Evolutionary conservation across 192 early-diverging fungal genomes (phyloP).

Genomic region (Backusella liffmaniae): DNA sequence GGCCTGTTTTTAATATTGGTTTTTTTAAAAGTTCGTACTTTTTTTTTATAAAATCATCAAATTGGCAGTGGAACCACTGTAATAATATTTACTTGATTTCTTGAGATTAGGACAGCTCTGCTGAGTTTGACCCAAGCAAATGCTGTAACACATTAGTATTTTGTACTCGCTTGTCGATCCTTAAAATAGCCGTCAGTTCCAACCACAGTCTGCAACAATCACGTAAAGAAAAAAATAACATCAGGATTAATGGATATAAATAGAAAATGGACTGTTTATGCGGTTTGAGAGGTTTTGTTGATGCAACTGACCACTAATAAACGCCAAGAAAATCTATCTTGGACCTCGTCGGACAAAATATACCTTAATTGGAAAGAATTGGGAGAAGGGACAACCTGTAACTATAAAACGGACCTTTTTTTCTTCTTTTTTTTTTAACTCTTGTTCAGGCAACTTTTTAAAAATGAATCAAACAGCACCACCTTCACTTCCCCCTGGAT

Average conservation of each 20-base stretch:
- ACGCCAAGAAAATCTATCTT: not conserved
- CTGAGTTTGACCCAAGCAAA: not conserved
- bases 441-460: not conserved
- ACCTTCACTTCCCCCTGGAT: conserved; percentile 24
- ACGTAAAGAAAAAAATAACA: not conserved
- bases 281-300: not conserved
- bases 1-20: too few relatives aligned
- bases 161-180: not conserved
- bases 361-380: not conserved
- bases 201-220: not conserved
- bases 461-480: conserved; percentile 17
- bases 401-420: not conserved
- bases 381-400: not conserved
- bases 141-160: not conserved
- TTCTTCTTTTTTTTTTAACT: not conserved
- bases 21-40: too few relatives aligned
- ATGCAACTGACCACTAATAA: not conserved
- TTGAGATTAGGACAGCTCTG: not conserved
- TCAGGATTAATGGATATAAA: not conserved
- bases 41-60: too few relatives aligned
- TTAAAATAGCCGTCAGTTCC: not conserved
- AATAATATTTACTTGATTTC: not conserved
- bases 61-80: too few relatives aligned
- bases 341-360: not conserved
- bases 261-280: not conserved